Percentiles rank a stretch among this genome's conserved stretches.
Evolutionary conservation across 495 filamentous ascomycete genomes (phyloP).

Genomic region (Podospora tetraspora): DNA sequence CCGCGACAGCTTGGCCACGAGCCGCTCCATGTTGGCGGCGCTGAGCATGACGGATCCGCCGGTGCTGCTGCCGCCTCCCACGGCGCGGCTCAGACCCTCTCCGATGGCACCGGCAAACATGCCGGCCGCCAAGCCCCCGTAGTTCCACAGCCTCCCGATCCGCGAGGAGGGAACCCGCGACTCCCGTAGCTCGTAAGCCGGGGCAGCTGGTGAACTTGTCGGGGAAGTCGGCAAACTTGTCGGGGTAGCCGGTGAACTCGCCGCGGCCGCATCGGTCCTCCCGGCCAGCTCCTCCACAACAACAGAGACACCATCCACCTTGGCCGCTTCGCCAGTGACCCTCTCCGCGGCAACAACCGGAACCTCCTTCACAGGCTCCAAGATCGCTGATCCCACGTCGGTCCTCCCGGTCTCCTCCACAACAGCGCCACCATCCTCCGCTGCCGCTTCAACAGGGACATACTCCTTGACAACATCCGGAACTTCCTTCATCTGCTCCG

Average conservation of each 20-base stretch:
- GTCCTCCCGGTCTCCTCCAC: neutral
- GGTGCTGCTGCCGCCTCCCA: constrained; percentile 48
- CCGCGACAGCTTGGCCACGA: constrained; percentile 84
- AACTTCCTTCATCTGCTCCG: constrained; percentile 23
- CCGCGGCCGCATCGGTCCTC: constrained; percentile 2
- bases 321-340: neutral
- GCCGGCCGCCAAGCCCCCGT: constrained; percentile 83
- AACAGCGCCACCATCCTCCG: neutral
- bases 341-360: neutral
- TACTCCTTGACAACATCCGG: neutral
- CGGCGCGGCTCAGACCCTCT: constrained; percentile 70
- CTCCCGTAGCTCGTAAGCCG: constrained; percentile 69
- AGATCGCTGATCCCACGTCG: neutral
- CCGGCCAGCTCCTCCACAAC: constrained; percentile 17
- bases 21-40: constrained; percentile 80
- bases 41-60: constrained; percentile 85
- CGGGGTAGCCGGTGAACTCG: neutral
- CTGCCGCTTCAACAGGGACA: too few species aligned
- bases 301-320: constrained; percentile 13
- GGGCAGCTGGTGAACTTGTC: neutral
- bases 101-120: constrained; percentile 93
- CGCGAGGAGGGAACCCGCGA: constrained; percentile 88
- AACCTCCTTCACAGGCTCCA: neutral
- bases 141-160: constrained; percentile 86
- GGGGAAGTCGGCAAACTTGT: neutral